Evolutionary conservation across 495 filamentous ascomycete genomes (phyloP), one percentile per base, ranked within the genome.

Genomic region (Rostrohypoxylon terebratum): DNA sequence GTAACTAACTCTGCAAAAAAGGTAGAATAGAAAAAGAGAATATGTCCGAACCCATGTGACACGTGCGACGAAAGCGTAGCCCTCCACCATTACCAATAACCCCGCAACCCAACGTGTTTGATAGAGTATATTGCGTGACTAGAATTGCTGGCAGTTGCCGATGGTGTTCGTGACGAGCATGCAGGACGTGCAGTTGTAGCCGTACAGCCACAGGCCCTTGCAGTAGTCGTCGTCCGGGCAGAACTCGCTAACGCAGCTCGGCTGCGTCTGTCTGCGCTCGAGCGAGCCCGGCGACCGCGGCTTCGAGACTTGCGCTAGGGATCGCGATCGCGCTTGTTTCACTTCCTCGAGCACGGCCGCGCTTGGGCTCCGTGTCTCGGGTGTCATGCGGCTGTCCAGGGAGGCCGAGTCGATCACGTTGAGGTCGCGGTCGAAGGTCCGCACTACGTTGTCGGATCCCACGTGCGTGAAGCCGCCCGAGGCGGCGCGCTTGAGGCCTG

Each of bases 71-170:
- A 28, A 28, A 28, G 2, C 28, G 6, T 3, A 28, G 28, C 28
- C 2, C 28, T 3, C 28, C 28, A n/a, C n/a, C n/a, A n/a, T n/a
- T 3, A 28, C 28, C 28, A 28, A n/a, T n/a, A n/a, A n/a, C n/a
- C n/a, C n/a, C n/a, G n/a, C n/a, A n/a, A n/a, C n/a, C n/a, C n/a
- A n/a, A n/a, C n/a, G n/a, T n/a, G n/a, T n/a, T n/a, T n/a, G n/a
- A n/a, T n/a, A n/a, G n/a, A n/a, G n/a, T n/a, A n/a, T n/a, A n/a
- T n/a, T n/a, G n/a, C n/a, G n/a, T n/a, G 28, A 5, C 20, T 53
- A 72, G 16, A 65, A 65, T 23, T 59, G n/a, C 48, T 69, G 66
- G 55, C 71, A 73, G 55, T 73, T 73, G 20, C 71, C 71, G 8
- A 61, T 51, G 61, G 57, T 66, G 28, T 66, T 42, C 10, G 59